Percentiles rank a stretch among this genome's conserved stretches.
phyloP scores from a whole-genome alignment of 768 basidiomycete genomes.

The Melanogaster broomeanus region DNA sequence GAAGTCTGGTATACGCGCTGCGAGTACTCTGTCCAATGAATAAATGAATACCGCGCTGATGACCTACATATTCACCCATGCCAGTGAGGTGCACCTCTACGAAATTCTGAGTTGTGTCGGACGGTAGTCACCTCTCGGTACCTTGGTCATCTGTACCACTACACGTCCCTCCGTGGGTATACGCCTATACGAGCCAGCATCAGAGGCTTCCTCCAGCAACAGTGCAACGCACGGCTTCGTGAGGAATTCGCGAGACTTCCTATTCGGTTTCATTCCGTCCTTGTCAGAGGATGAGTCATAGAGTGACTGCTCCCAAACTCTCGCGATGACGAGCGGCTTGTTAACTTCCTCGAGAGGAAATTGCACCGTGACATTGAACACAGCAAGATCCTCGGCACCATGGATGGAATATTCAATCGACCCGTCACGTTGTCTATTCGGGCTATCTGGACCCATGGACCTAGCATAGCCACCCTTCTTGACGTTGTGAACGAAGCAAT shows the following conservation, averaged over 20 bases:
- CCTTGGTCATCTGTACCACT: constrained; percentile 1
- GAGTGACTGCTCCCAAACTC: not conserved
- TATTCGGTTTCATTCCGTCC: not conserved
- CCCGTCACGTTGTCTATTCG: not conserved
- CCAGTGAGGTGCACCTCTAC: not conserved
- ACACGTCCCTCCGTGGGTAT: constrained; percentile 6
- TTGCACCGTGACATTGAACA: not conserved
- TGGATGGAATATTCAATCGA: not conserved
- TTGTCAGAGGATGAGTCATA: not conserved
- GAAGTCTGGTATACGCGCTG: too few relatives aligned
- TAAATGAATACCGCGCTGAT: too few relatives aligned
- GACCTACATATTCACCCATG: not conserved
- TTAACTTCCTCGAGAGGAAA: not conserved
- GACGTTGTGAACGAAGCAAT: constrained; percentile 3
- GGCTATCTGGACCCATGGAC: not conserved
- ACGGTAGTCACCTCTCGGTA: not conserved
- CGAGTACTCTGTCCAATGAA: too few relatives aligned
- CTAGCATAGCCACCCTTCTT: not conserved
- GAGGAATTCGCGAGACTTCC: not conserved
- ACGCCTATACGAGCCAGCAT: not conserved
- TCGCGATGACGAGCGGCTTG: not conserved
- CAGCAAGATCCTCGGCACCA: not conserved
- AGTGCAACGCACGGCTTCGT: constrained; percentile 5
- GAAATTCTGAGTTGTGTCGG: not conserved
- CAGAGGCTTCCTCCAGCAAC: not conserved